phyloP scores from a whole-genome alignment of 1,284 basidiomycete genomes.

The Phaffia rhodozyma region DNA sequence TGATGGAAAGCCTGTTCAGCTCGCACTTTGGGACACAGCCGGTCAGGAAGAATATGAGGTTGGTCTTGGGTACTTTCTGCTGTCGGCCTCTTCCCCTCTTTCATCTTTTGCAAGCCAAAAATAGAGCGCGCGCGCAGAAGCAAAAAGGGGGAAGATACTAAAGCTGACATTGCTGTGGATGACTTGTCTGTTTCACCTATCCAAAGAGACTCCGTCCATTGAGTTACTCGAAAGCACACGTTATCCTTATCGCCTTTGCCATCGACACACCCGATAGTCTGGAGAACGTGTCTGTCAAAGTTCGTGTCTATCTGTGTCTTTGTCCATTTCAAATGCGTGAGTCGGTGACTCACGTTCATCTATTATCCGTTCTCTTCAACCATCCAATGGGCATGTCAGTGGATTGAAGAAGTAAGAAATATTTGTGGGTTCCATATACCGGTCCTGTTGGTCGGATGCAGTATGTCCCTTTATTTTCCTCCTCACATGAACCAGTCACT shows the following conservation, averaged over 20 bases:
- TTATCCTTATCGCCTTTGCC: slow-evolving; percentile 93
- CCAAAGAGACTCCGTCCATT: slow-evolving; percentile 74
- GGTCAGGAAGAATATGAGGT: slow-evolving; percentile 92
- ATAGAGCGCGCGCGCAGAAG: too few species aligned
- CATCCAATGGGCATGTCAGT: slow-evolving; percentile 40
- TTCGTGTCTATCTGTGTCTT: slow-evolving; percentile 28
- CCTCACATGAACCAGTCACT: too few species aligned
- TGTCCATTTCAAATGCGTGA: not conserved
- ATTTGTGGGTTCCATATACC: slow-evolving; percentile 62
- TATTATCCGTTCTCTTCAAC: not conserved
- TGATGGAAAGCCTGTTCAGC: slow-evolving; percentile 90
- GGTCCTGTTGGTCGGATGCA: slow-evolving; percentile 40
- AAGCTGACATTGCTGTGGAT: not conserved
- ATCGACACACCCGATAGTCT: slow-evolving; percentile 94
- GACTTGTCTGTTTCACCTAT: slow-evolving; percentile 12
- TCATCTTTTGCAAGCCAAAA: not conserved
- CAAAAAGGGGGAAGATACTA: not conserved
- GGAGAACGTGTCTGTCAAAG: slow-evolving; percentile 89
- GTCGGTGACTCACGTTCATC: not conserved
- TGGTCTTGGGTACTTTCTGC: slow-evolving; percentile 21
- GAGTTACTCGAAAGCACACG: slow-evolving; percentile 95
- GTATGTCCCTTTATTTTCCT: not conserved
- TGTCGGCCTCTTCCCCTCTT: not conserved
- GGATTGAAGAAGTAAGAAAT: slow-evolving; percentile 90
- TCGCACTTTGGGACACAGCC: slow-evolving; percentile 95